phyloP scores from a whole-genome alignment of 2,329 filamentous ascomycete genomes.

The Phaeosphaeria sp. region DNA sequence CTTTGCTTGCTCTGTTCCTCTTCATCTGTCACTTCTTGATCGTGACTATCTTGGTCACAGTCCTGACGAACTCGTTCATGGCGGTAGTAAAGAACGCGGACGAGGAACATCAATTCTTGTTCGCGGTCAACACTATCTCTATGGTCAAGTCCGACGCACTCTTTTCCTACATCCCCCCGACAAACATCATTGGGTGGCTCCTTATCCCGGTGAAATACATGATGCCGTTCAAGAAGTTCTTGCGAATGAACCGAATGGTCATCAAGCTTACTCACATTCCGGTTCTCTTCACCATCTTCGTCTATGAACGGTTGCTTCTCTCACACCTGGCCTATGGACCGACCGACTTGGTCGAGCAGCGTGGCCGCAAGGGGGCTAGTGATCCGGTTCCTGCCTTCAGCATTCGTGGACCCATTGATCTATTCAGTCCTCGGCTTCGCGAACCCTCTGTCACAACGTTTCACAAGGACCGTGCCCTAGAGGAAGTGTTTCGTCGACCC shows the following conservation, averaged over 20 bases:
- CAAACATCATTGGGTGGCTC: slow-evolving; percentile 90
- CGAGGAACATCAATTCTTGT: slow-evolving; percentile 90
- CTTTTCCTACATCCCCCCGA: slow-evolving; percentile 91
- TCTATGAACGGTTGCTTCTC: slow-evolving; percentile 84
- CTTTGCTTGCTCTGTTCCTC: slow-evolving; percentile 79
- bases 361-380: slow-evolving; percentile 65
- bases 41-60: slow-evolving; percentile 91
- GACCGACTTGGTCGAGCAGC: slow-evolving; percentile 82
- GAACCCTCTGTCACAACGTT: slow-evolving; percentile 89
- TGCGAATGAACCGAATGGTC: slow-evolving; percentile 84
- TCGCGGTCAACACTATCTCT: slow-evolving; percentile 95
- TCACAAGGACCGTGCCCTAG: slow-evolving; percentile 86
- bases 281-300: slow-evolving; percentile 82
- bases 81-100: slow-evolving; percentile 91
- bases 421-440: slow-evolving; percentile 80
- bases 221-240: slow-evolving; percentile 81
- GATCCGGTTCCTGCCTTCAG: slow-evolving; percentile 57
- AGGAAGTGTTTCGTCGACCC: slow-evolving; percentile 82
- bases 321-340: slow-evolving; percentile 79
- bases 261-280: slow-evolving; percentile 94
- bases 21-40: slow-evolving; percentile 96
- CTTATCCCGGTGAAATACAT: slow-evolving; percentile 82
- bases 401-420: slow-evolving; percentile 52
- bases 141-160: slow-evolving; percentile 98
- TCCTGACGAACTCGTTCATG: slow-evolving; percentile 97